Conservation (phyloP, 768 basidiomycete genomes). For the Pulveroboletus sp. region DNA sequence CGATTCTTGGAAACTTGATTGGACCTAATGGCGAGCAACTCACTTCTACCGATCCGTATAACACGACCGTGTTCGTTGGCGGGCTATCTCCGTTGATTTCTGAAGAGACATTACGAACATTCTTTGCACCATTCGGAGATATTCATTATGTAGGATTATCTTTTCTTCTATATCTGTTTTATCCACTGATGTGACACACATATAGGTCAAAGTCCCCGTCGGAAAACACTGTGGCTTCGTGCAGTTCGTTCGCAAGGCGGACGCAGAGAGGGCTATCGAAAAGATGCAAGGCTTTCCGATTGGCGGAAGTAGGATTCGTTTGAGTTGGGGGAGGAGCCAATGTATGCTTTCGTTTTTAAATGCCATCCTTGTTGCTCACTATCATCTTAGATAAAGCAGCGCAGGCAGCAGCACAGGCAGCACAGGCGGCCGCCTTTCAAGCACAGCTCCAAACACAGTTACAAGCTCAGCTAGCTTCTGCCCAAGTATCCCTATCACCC, state of each 20-base stretch:
- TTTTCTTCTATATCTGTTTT: background rate
- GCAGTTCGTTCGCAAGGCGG: constrained; percentile 88
- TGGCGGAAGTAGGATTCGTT: constrained; percentile 84
- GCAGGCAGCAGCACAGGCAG: constrained; percentile 83
- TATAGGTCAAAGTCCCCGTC: constrained; percentile 91
- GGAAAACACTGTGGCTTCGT: constrained; percentile 97
- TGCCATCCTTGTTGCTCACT: constrained; percentile 3
- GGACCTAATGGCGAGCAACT: constrained; percentile 86
- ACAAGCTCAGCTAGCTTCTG: constrained; percentile 30
- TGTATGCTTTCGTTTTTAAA: constrained; percentile 40
- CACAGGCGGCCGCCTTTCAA: constrained; percentile 72
- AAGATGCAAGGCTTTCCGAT: constrained; percentile 97
- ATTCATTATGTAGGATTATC: constrained; percentile 75
- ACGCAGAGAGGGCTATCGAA: constrained; percentile 90
- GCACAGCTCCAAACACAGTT: constrained; percentile 43
- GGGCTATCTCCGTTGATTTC: constrained; percentile 85
- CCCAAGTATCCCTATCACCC: constrained; percentile 40
- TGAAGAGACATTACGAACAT: constrained; percentile 88
- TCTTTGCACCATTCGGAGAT: constrained; percentile 90
- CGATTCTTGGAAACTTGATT: constrained; percentile 78
- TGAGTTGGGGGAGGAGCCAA: constrained; percentile 94
- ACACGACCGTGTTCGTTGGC: constrained; percentile 94
- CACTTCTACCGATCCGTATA: constrained; percentile 91
- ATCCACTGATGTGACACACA: constrained; percentile 5
- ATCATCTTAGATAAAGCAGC: constrained; percentile 73